Evolutionary conservation across 129 eudicot genomes (phyloP).

Genomic region (Flaveria brownii): DNA sequence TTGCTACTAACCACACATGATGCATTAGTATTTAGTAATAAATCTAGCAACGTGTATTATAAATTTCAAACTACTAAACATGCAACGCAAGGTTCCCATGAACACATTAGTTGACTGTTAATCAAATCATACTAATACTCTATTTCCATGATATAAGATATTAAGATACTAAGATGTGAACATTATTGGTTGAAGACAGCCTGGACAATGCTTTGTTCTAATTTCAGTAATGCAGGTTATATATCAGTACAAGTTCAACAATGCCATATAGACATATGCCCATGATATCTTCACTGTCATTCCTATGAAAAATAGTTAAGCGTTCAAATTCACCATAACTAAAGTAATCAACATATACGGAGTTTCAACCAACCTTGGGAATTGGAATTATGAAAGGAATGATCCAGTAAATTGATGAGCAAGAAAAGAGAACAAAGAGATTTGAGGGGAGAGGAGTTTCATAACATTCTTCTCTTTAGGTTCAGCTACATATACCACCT

Average conservation of each 20-base stretch:
- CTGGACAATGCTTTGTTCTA: not conserved
- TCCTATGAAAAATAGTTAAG: not conserved
- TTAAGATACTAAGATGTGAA: not conserved
- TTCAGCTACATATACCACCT: not conserved
- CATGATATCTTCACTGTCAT: not conserved
- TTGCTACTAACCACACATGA: not conserved
- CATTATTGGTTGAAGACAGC: not conserved
- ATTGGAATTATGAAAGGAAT: not conserved
- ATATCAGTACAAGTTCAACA: not conserved
- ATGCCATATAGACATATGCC: not conserved
- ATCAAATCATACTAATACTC: not conserved
- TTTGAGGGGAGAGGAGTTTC: not conserved
- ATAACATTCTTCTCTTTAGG: not conserved
- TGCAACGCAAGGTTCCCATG: not conserved
- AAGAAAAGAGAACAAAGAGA: not conserved
- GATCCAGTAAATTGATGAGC: not conserved
- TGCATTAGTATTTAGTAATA: not conserved
- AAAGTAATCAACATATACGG: not conserved
- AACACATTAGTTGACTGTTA: not conserved
- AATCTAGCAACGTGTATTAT: constrained; percentile 1
- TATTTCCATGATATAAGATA: not conserved
- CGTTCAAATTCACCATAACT: too few species aligned
- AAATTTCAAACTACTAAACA: not conserved
- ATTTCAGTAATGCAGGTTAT: not conserved
- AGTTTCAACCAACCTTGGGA: not conserved